These are phyloP conservation scores for Vitis hybrid DNA, from an alignment of 177 flowering plant genomes.

Conservation along the genomic window DNA sequence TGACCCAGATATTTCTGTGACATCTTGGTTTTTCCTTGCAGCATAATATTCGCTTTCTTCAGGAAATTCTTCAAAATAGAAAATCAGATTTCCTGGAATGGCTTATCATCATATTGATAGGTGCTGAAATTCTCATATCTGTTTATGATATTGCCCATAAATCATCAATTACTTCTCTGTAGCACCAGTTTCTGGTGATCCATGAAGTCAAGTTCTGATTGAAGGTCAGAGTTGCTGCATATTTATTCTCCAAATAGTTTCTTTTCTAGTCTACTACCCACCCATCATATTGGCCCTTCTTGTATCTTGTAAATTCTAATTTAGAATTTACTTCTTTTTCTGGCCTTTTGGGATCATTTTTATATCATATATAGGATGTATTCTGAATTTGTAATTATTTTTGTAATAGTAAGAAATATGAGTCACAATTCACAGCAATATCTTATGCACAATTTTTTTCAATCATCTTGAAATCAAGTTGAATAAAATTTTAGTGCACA, in stretches of 20 bases:
- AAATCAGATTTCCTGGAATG: constrained; percentile 94
- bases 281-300: neutral
- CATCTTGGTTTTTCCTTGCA: constrained; percentile 37
- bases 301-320: neutral
- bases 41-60: constrained; percentile 94
- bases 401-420: too few relatives aligned
- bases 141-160: constrained; percentile 67
- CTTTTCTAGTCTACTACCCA: neutral
- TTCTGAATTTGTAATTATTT: neutral
- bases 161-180: constrained; percentile 41
- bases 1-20: neutral
- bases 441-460: too few relatives aligned
- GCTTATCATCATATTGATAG: constrained; percentile 83
- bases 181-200: constrained; percentile 11
- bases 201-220: constrained; percentile 1
- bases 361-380: neutral
- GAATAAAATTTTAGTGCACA: too few relatives aligned
- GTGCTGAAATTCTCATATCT: constrained; percentile 80
- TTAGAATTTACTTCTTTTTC: neutral
- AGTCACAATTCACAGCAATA: too few relatives aligned
- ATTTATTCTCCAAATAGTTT: neutral
- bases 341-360: neutral
- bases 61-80: constrained; percentile 92
- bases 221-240: constrained; percentile 5
- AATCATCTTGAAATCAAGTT: too few relatives aligned